Conservation (phyloP, 371 early-diverging fungal species). For the Apophysomyces ossiformis region DNA sequence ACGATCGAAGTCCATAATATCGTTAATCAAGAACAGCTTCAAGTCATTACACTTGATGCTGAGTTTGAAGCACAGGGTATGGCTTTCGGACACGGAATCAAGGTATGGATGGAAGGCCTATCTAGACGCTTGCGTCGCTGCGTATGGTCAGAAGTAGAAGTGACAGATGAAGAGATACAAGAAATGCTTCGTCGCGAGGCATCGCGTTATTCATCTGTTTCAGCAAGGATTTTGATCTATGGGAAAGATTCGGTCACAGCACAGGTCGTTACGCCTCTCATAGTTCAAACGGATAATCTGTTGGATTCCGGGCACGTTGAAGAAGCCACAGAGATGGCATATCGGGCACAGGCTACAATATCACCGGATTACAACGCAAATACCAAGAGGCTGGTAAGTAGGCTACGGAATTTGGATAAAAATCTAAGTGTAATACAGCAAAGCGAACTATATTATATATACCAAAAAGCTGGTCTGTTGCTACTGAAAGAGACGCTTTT, state of each 20-base stretch:
- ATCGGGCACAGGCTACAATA: conserved; percentile 51
- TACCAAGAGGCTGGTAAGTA: conserved; percentile 45
- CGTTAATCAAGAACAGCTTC: conserved; percentile 66
- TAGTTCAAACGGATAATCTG: conserved; percentile 60
- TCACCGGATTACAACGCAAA: conserved; percentile 46
- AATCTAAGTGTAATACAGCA: conserved; percentile 25
- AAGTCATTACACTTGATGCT: conserved; percentile 59
- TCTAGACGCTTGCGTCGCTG: conserved; percentile 36
- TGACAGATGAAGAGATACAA: conserved; percentile 34
- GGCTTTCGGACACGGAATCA: conserved; percentile 56
- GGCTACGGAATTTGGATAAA: not conserved
- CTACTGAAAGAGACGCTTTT: conserved; percentile 69
- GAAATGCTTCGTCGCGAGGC: conserved; percentile 33
- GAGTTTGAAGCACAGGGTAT: conserved; percentile 53
- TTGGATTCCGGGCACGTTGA: conserved; percentile 56
- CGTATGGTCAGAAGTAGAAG: conserved; percentile 48
- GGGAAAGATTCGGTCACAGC: conserved; percentile 69
- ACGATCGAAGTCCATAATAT: conserved; percentile 80
- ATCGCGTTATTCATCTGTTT: conserved; percentile 48
- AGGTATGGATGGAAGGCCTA: conserved; percentile 50
- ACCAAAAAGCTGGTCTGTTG: conserved; percentile 72
- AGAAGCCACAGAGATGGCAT: conserved; percentile 62
- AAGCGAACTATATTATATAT: conserved; percentile 60
- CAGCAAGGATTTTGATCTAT: conserved; percentile 65
- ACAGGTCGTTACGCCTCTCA: conserved; percentile 64